A percentile compares a stretch with the other conserved stretches of the same genome.
Conservation (phyloP, 2,329 filamentous ascomycete species). For the Nemania sp. region DNA sequence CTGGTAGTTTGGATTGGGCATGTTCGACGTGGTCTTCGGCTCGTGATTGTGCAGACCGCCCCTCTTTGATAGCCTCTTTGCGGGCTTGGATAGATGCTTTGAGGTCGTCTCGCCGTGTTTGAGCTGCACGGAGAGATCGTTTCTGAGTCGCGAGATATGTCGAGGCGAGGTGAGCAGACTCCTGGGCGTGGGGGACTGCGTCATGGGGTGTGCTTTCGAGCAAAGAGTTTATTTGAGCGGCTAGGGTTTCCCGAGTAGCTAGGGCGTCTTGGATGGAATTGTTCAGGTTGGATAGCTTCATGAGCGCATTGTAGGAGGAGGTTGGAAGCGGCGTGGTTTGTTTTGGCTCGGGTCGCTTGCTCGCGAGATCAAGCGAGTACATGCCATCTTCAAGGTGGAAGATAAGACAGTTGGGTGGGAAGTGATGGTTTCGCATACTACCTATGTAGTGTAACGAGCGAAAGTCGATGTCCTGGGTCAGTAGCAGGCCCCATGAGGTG, state of each 20-base stretch:
- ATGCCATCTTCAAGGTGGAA: conserved; percentile 89
- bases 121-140: conserved; percentile 72
- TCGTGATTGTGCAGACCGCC: conserved; percentile 68
- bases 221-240: conserved; percentile 79
- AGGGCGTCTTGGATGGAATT: conserved; percentile 92
- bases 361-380: conserved; percentile 81
- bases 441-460: conserved; percentile 83
- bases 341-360: conserved; percentile 62
- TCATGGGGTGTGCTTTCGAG: conserved; percentile 58
- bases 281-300: conserved; percentile 88
- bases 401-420: conserved; percentile 84
- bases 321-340: conserved; percentile 67
- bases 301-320: conserved; percentile 87
- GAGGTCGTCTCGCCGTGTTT: conserved; percentile 75
- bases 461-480: conserved; percentile 79
- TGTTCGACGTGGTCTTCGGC: conserved; percentile 71
- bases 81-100: conserved; percentile 73
- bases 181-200: conserved; percentile 61
- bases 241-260: conserved; percentile 78
- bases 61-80: conserved; percentile 74
- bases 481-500: conserved; percentile 69
- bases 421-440: conserved; percentile 74
- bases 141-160: conserved; percentile 72
- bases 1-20: conserved; percentile 68
- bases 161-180: conserved; percentile 61